Base-by-base conservation (phyloP, 2,329 filamentous ascomycete species). In the Diplodia seriata region DNA sequence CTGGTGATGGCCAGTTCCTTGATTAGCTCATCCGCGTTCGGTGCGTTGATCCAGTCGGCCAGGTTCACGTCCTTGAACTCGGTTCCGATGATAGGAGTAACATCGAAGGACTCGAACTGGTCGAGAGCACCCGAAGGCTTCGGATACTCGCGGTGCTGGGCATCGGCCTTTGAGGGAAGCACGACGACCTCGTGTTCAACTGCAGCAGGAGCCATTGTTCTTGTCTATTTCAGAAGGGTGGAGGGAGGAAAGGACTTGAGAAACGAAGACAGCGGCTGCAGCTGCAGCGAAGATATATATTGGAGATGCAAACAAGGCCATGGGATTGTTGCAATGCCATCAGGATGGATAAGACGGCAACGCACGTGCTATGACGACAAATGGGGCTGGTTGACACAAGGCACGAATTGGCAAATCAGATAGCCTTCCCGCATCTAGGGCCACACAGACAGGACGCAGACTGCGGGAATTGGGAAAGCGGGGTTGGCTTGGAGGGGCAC, bases 21-120 rank as follows among this genome's bases (percentile, higher is more conserved):
- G 29, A 91, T 75, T 23, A 90, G 79, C 54, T 88, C 85, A 64
- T 91, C 88, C 0, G 87, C 82, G 73, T 91, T 88, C 0, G 85
- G 81, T 0, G 87, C 85, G 33, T 87, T 80, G 6, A 92, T 80
- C 49, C 91, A 87, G 40, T 91, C 88, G 6, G 84, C 84, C 0
- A 90, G 80, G 70, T 89, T 85, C 40, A 85, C 72, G 15, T 81
- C 82, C n/a, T 84, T 80, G 70, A 84, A 90, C 73, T 90, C 89
- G 7, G 83, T 83, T 4, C 88, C 89, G 68, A 90, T 89, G 51
- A 85, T 78, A 0, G 88, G 88, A 1, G 88, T 90, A 4, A 85
- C 78, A 38, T 90, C 88, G 67, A 88, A 86, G 2, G 81, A 81
- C 69, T 87, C 81, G 69, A 84, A 86, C 12, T 80, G 68, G 49